Base-by-base conservation (phyloP, 805 yeast genomes). In the Brettanomyces naardenensis region DNA sequence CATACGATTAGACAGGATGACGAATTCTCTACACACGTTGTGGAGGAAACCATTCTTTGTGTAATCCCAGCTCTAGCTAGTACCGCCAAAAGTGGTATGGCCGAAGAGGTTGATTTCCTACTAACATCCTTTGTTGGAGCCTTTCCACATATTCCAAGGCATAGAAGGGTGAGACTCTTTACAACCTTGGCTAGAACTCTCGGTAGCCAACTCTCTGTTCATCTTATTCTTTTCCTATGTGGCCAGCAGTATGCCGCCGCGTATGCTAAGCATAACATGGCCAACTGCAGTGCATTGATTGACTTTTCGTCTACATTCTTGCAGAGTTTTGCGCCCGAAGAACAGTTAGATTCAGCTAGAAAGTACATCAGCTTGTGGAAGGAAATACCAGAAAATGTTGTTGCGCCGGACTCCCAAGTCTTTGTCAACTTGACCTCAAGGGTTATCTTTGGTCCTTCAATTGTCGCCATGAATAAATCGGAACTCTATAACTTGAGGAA, bases 1-100 rank as follows among this genome's bases (percentile, higher is more conserved):
- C 95, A 88, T 53, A 89, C 97, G 11, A 75, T 92, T 37, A 80
- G 95, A 52, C 96, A 92, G 62, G 98, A 92, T 58, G 97, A 92
- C 59, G 97, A 87, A 55, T 90, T 85, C 53, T 87, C 97, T 0
- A 82, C 82, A 23, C 84, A 84, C 47, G 97, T 89, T 32, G 87
- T 92, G 44, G 95, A 88, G 52, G 92, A 86, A 56, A 90, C 98
- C 2, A 81, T 92, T 35, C 64, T 82, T 18, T 80, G 83, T 49
- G 96, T 92, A 35, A 79, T 92, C 26, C 97, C 98, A 4, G 96
- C 97, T 0, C 69, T 90, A 43, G 77, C 88, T 2, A 52, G 61
- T 17, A 60, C 69, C 10, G 59, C 71, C 6, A 67, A 69, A 31
- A 44, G 53, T 14, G 69, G 69, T 36, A 62, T 65, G 46, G 57